Evolutionary conservation across 768 basidiomycete species (phyloP).

Genomic region (Kwoniella bestiolae): DNA sequence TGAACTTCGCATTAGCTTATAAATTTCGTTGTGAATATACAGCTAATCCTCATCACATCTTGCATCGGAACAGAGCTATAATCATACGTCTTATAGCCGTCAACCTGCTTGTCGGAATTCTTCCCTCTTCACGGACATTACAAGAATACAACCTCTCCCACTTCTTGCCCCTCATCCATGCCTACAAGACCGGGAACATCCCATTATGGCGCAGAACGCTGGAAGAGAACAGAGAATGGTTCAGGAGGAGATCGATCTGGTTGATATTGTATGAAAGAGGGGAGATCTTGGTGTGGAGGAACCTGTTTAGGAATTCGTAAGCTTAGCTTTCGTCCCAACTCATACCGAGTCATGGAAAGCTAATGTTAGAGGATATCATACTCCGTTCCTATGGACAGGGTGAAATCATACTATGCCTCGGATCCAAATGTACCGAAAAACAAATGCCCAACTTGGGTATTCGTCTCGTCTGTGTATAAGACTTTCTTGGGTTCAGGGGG

Average conservation of each 20-base stretch:
- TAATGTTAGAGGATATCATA: too few relatives aligned
- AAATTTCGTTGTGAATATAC: too few relatives aligned
- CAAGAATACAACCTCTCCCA: constrained; percentile 33
- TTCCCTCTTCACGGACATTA: constrained; percentile 32
- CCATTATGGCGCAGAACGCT: constrained; percentile 39
- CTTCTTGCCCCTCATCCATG: constrained; percentile 40
- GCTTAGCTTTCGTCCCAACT: too few relatives aligned
- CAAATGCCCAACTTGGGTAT: constrained; percentile 46
- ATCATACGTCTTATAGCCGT: constrained; percentile 47
- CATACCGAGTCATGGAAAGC: too few relatives aligned
- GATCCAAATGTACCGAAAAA: constrained; percentile 25
- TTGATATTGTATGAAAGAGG: constrained; percentile 49
- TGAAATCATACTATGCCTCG: constrained; percentile 33
- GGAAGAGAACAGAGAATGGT: constrained; percentile 41
- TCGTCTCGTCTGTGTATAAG: constrained; percentile 25
- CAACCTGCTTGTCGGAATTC: constrained; percentile 41
- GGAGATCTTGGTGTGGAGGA: constrained; percentile 51
- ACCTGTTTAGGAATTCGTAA: constrained; percentile 37
- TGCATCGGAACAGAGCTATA: constrained; percentile 36
- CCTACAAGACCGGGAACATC: constrained; percentile 38
- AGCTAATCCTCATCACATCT: too few relatives aligned
- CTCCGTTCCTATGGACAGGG: too few relatives aligned
- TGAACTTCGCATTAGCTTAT: too few relatives aligned
- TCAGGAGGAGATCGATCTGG: constrained; percentile 42
- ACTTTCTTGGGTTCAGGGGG: constrained; percentile 41